Conservation (phyloP, 2,329 filamentous ascomycete species). For the Thielaviopsis populi region DNA sequence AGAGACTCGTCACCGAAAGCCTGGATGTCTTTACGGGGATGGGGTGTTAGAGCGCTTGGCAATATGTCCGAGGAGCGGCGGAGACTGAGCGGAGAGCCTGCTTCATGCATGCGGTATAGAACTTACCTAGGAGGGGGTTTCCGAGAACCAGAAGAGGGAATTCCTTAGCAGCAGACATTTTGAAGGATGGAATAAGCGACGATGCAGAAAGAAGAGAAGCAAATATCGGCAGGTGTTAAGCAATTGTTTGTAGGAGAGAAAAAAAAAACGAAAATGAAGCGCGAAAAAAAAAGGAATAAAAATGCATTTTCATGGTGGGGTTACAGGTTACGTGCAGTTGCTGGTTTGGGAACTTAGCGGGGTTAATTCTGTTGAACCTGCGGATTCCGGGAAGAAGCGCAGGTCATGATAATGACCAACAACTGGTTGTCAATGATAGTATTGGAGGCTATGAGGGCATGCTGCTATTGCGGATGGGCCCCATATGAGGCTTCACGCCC, state of each 20-base stretch:
- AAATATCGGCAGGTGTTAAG: neutral
- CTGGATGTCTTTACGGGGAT: slow-evolving; percentile 59
- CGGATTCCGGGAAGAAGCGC: neutral
- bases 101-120: neutral
- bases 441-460: neutral
- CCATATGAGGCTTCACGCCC: neutral
- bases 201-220: neutral
- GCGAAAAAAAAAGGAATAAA: neutral
- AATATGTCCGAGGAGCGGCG: neutral
- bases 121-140: slow-evolving; percentile 86
- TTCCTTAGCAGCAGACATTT: slow-evolving; percentile 62
- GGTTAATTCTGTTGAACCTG: slow-evolving; percentile 2
- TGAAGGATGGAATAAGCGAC: slow-evolving; percentile 19
- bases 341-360: neutral
- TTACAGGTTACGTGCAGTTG: neutral
- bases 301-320: slow-evolving; percentile 6
- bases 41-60: slow-evolving; percentile 1
- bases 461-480: neutral
- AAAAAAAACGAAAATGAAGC: neutral
- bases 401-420: neutral
- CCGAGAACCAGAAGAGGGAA: slow-evolving; percentile 86
- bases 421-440: neutral
- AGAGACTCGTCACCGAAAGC: slow-evolving; percentile 67
- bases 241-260: neutral
- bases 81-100: neutral